Conservation (phyloP, 495 filamentous ascomycete genomes). For the Lasiosphaeria ovina region DNA sequence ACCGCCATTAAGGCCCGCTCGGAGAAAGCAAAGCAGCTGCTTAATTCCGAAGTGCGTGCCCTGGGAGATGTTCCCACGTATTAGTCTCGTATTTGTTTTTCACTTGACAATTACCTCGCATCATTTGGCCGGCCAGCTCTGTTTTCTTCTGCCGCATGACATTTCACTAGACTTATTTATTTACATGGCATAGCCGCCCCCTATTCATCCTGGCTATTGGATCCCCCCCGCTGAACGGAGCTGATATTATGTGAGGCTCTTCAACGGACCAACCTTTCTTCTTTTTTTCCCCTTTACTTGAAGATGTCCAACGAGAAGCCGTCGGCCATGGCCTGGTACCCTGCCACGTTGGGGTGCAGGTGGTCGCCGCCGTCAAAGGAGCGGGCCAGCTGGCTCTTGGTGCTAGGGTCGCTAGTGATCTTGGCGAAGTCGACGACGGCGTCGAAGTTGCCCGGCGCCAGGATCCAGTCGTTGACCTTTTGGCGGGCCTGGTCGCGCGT, state of each 20-base stretch:
- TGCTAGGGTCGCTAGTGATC: slow-evolving; percentile 51
- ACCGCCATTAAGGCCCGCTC: slow-evolving; percentile 2
- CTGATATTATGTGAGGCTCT: too few relatives aligned
- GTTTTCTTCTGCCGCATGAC: too few relatives aligned
- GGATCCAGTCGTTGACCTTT: slow-evolving; percentile 63
- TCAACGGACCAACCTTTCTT: too few relatives aligned
- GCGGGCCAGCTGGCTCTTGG: slow-evolving; percentile 41
- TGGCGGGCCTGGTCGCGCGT: slow-evolving; percentile 56
- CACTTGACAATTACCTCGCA: too few relatives aligned
- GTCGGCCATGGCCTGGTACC: slow-evolving; percentile 61
- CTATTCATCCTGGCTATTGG: too few relatives aligned
- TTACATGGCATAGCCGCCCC: too few relatives aligned
- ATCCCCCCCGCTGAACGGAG: too few relatives aligned
- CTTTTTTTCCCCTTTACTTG: slow-evolving; percentile 4
- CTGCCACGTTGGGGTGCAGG: slow-evolving; percentile 66
- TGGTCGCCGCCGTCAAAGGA: slow-evolving; percentile 67
- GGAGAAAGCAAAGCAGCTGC: slow-evolving; percentile 1
- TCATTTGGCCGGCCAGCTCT: too few relatives aligned
- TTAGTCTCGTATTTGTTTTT: too few relatives aligned
- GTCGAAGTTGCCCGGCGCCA: slow-evolving; percentile 53
- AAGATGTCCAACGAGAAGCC: slow-evolving; percentile 60
- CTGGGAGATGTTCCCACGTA: neutral
- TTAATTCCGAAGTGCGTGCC: neutral
- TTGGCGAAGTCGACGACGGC: slow-evolving; percentile 63
- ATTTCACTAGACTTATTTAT: too few relatives aligned